Evolutionary conservation across 352 stramenopile genomes (phyloP), one percentile per base, ranked within the genome.

Genomic region (Phytophthora foliorum): DNA sequence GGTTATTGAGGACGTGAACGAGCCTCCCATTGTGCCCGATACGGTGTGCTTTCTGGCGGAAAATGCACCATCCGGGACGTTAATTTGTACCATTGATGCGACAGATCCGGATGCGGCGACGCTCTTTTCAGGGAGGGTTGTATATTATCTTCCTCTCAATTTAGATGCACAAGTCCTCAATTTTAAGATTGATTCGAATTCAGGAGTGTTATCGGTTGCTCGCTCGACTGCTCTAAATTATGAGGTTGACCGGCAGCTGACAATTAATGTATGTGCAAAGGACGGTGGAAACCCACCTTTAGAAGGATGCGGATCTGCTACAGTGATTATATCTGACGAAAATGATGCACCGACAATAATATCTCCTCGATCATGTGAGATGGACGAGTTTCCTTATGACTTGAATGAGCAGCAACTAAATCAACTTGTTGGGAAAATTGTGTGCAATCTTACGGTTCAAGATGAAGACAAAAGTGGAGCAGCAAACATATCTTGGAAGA

Each of bases 301-400:
- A 24, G 38, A 19, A 8, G 63, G 44, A 34, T 76, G 69, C 17
- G 46, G 48, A 14, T 22, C 5, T 13, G 27, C 64, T 2, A 72
- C 53, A 38, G 16, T 73, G 2, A 34, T 42, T 31, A 19, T 73
- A 49, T 55, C 39, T 8, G 69, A 76, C 22, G 24, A 24, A 17
- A 63, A 76, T 59, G 69, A 76, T 48, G 57, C 51, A 31, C 69
- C 63, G 14, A 50, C 63, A 27, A 44, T n/a, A 16, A 63, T 72
- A 48, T 51, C 19, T 8, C 69, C 69, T 8, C 63, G 55, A 0
- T 32, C 22, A 24, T 76, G 63, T 46, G 22, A 63, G 10, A 55
- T 76, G 13, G 19, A 69, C 1, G 69, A 76, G 10, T 50, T 49
- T 49, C 25, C 65, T 1, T 73, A 76, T 19, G 53, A 73, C 55